Percentiles rank a stretch among this genome's conserved stretches.
phyloP scores from a whole-genome alignment of 225 moss, liverwort and hornwort species.

The Sphagnum tenellum region DNA sequence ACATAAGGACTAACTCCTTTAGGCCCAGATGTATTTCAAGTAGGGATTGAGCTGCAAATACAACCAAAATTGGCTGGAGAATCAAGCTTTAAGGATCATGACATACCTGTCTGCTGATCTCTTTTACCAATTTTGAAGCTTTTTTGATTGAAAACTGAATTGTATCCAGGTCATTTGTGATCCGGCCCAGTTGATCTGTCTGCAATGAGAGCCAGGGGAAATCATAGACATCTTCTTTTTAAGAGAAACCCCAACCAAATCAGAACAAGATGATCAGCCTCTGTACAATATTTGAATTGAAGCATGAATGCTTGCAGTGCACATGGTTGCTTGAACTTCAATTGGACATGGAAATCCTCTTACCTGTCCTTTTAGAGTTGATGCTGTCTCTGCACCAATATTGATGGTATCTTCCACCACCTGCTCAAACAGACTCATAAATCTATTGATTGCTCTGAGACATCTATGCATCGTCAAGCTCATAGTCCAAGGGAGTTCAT shows the following conservation, averaged over 20 bases:
- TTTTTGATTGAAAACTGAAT: slow-evolving; percentile 93
- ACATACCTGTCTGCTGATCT: slow-evolving; percentile 80
- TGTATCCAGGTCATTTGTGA: slow-evolving; percentile 88
- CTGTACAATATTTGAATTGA: no score
- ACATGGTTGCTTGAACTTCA: no score
- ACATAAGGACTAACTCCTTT: neutral
- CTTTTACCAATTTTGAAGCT: slow-evolving; percentile 78
- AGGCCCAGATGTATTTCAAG: neutral
- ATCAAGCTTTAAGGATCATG: neutral
- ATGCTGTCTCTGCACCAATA: slow-evolving; percentile 82
- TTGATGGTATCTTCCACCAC: slow-evolving; percentile 82
- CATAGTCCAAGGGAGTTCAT: no score
- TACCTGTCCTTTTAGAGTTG: slow-evolving; percentile 82
- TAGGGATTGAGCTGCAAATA: neutral
- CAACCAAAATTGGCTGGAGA: neutral
- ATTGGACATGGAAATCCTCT: neutral
- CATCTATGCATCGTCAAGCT: no score
- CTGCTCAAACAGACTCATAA: slow-evolving; percentile 14
- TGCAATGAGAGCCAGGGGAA: slow-evolving; percentile 8
- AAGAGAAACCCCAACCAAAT: no score
- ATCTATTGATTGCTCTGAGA: neutral
- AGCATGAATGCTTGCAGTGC: no score
- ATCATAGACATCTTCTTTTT: no score
- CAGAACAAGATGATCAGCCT: no score
- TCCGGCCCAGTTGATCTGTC: slow-evolving; percentile 97